Percentiles rank a stretch among this genome's conserved stretches.
Evolutionary conservation across 1,284 basidiomycete genomes (phyloP).

Genomic region (Rugosomyces carneus): DNA sequence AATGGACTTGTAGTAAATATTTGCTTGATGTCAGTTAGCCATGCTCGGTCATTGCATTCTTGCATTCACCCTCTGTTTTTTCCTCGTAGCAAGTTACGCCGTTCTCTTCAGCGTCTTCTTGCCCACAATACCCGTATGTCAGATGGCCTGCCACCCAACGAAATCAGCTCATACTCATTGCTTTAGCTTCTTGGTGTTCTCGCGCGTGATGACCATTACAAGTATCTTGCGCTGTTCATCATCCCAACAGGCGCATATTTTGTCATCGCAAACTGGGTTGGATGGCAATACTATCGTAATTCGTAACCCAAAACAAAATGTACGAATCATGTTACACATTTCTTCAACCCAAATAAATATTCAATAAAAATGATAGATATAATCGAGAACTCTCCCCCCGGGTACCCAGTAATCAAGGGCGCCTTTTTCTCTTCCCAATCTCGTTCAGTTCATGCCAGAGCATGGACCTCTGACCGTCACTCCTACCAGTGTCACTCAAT

Average conservation of each 20-base stretch:
- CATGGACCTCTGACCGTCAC: slow-evolving; percentile 34
- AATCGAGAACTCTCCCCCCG: slow-evolving; percentile 7
- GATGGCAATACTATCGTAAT: slow-evolving; percentile 91
- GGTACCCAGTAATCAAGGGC: slow-evolving; percentile 32
- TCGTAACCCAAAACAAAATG: slow-evolving; percentile 32
- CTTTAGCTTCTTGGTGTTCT: slow-evolving; percentile 62
- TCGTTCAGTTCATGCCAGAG: slow-evolving; percentile 58
- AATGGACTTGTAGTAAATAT: slow-evolving; percentile 6
- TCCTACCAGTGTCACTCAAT: slow-evolving; percentile 18
- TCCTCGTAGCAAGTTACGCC: slow-evolving; percentile 55
- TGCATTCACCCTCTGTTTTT: slow-evolving; percentile 42
- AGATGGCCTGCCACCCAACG: slow-evolving; percentile 20
- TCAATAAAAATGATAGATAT: slow-evolving; percentile 14
- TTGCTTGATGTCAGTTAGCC: neutral
- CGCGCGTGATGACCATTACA: slow-evolving; percentile 77
- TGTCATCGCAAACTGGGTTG: slow-evolving; percentile 95
- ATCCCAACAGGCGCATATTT: slow-evolving; percentile 82
- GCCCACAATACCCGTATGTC: slow-evolving; percentile 44
- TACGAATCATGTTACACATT: slow-evolving; percentile 7
- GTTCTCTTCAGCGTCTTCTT: slow-evolving; percentile 60
- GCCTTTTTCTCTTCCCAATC: slow-evolving; percentile 40
- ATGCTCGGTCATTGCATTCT: slow-evolving; percentile 44
- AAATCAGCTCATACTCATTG: neutral
- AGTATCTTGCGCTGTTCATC: slow-evolving; percentile 76
- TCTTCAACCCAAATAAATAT: slow-evolving; percentile 21